Conservation (phyloP, 78 protist genomes). For the Dictyostelium purpureum region DNA sequence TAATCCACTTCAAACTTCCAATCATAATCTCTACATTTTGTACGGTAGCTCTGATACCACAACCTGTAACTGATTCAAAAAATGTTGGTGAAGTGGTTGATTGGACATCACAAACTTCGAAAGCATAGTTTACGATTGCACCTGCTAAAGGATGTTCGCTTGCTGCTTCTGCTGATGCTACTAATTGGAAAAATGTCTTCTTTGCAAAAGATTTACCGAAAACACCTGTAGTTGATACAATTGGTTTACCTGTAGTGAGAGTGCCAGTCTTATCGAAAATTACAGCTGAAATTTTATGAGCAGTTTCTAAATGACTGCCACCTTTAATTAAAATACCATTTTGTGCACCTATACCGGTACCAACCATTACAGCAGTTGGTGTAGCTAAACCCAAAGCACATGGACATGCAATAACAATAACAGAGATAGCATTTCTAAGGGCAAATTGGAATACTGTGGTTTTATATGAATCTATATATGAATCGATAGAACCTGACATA, state of each 20-base stretch:
- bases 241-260: slow-evolving; percentile 90
- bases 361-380: slow-evolving; percentile 97
- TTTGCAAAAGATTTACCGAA: not conserved
- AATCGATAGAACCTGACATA: not conserved
- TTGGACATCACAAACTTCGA: slow-evolving; percentile 30
- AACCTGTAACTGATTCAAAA: slow-evolving; percentile 64
- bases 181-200: slow-evolving; percentile 54
- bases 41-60: slow-evolving; percentile 43
- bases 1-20: slow-evolving; percentile 66
- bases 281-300: slow-evolving; percentile 71
- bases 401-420: slow-evolving; percentile 95
- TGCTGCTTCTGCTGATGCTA: slow-evolving; percentile 81
- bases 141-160: slow-evolving; percentile 91
- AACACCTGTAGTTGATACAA: slow-evolving; percentile 38
- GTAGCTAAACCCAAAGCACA: slow-evolving; percentile 97
- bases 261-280: slow-evolving; percentile 97
- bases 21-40: slow-evolving; percentile 15
- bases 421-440: slow-evolving; percentile 85
- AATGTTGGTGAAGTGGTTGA: slow-evolving; percentile 10
- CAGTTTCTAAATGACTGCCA: slow-evolving; percentile 90
- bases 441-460: slow-evolving; percentile 72
- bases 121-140: slow-evolving; percentile 82
- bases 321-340: slow-evolving; percentile 91
- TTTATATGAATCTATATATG: not conserved
- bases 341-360: slow-evolving; percentile 92